Evolutionary conservation across 2,329 filamentous ascomycete species (phyloP), one percentile per base, ranked within the genome.

Genomic region (Gremmenia infestans): DNA sequence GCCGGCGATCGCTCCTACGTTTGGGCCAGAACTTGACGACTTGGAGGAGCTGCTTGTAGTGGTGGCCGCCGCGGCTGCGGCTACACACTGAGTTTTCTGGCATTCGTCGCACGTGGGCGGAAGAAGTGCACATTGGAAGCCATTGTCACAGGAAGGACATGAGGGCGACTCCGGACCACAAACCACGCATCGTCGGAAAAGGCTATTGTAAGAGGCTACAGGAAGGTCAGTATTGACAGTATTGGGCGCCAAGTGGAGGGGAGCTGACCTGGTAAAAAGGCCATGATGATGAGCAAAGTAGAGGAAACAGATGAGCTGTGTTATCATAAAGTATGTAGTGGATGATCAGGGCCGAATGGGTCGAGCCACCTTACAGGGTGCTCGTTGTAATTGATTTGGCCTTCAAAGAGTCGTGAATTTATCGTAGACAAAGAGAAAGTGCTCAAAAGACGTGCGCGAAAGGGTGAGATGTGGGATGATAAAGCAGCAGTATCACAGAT

Each of bases 1-100:
- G 62, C 94, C 94, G 2, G 88, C 93, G 62, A 99, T 97, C 36
- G 90, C 89, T 43, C 92, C 92, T 1, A 87, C 78, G 64, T 89
- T 92, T 7, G 87, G 81, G 7, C 81, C 79, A 11, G 74, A 74
- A 25, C 63, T 63, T 14, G 70, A 67, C n/a, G 67, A 69, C 9
- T 71, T 70, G 5, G 72, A 45, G 39, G 55, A 43, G 15, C 60
- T 57, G n/a, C 53, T 57, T 35, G 66, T 61, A 12, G 62, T 60
- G 14, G 63, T 57, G 23, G 63, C 50, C 7, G 63, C 50, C 3
- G 64, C 54, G 4, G 63, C 55, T 25, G 73, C 72, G 57, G 71
- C 68, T 11, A 81, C 72, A 66, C 86, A 90, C 23, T 72, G 72
- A 32, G 81, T 81, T 32, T 73, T 73, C 5, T 84, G 77, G 70